Conservation (phyloP, 1,284 basidiomycete species). For the Neotropicomus parvogracilis region DNA sequence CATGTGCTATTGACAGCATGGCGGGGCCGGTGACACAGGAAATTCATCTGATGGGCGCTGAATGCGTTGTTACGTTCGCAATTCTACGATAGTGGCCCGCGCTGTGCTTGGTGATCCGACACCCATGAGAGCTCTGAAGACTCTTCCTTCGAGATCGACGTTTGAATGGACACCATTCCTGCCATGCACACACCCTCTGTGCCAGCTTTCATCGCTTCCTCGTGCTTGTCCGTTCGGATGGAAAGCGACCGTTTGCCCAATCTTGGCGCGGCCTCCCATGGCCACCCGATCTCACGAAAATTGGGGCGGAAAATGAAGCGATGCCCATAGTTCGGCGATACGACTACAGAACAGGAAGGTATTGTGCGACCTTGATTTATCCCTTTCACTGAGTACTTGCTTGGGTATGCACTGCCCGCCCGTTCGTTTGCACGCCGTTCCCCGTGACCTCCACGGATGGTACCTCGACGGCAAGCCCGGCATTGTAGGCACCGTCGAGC, state of each 20-base stretch:
- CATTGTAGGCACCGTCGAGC: neutral
- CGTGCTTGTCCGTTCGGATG: no score
- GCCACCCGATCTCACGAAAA: slow-evolving; percentile 25
- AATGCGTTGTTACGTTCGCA: slow-evolving; percentile 15
- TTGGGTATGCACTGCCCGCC: slow-evolving; percentile 7
- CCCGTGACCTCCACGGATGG: slow-evolving; percentile 5
- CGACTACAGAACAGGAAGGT: slow-evolving; percentile 8
- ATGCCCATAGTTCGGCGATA: slow-evolving; percentile 26
- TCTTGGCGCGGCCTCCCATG: no score
- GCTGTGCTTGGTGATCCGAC: slow-evolving; percentile 7
- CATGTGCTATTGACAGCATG: slow-evolving; percentile 12
- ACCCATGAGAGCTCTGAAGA: neutral
- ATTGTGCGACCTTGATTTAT: neutral
- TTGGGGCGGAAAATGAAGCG: slow-evolving; percentile 12
- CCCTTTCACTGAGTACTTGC: neutral
- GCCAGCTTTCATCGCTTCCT: neutral
- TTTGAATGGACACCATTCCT: neutral
- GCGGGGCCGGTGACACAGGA: slow-evolving; percentile 19
- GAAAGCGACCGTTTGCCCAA: no score
- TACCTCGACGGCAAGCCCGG: neutral
- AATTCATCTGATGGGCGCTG: slow-evolving; percentile 11
- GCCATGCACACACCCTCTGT: neutral
- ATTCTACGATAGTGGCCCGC: slow-evolving; percentile 1
- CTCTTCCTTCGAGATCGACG: slow-evolving; percentile 4
- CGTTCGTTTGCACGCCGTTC: slow-evolving; percentile 2